These are phyloP conservation scores for Arctium lappa DNA, from an alignment of 129 eudicot genomes.

Conservation along the genomic window DNA sequence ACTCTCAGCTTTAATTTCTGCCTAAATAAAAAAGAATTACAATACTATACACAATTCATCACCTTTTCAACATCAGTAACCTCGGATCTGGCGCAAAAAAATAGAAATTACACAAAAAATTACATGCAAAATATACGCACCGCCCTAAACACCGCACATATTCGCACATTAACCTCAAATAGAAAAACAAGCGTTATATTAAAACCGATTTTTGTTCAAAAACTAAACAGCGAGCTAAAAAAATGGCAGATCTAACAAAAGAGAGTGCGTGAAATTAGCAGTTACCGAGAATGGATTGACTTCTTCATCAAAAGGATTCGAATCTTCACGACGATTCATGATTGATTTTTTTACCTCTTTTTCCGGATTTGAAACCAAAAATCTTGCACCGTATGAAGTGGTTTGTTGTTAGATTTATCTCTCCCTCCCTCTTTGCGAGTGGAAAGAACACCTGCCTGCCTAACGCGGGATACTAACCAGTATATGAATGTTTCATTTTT, in stretches of 20 bases:
- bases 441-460: background rate
- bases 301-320: constrained; percentile 6
- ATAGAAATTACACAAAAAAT: background rate
- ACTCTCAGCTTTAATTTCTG: background rate
- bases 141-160: background rate
- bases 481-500: background rate
- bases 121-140: background rate
- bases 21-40: background rate
- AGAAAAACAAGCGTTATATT: background rate
- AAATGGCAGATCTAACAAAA: background rate
- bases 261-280: background rate
- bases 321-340: background rate
- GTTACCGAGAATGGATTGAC: constrained; percentile 4
- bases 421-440: background rate
- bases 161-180: background rate
- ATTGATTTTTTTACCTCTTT: background rate
- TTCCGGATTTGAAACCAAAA: background rate
- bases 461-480: background rate
- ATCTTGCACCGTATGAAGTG: background rate
- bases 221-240: background rate
- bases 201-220: background rate
- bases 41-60: background rate
- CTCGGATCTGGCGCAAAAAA: background rate
- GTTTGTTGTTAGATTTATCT: background rate
- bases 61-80: background rate